phyloP scores from a whole-genome alignment of 305 asterid species.

The Fraxinus velutina region DNA sequence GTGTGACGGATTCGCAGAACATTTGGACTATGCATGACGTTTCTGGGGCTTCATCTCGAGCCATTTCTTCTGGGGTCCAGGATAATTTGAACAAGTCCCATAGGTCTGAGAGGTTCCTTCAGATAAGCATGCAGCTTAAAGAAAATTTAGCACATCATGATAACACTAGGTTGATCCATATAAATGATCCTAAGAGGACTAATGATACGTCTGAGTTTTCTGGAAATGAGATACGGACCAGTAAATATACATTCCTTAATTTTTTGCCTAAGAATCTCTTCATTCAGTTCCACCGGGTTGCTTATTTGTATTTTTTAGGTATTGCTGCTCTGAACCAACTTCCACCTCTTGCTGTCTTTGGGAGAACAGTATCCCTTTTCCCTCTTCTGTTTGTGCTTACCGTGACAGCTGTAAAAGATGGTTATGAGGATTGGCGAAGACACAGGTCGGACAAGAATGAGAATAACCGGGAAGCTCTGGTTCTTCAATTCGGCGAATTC shows the following conservation, averaged over 20 bases:
- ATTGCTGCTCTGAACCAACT: constrained; percentile 96
- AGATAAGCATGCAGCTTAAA: constrained; percentile 80
- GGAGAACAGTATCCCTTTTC: constrained; percentile 89
- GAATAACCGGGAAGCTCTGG: constrained; percentile 84
- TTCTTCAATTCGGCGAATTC: constrained; percentile 62
- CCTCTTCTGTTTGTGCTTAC: constrained; percentile 96
- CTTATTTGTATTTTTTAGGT: constrained; percentile 87
- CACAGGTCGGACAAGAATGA: constrained; percentile 97
- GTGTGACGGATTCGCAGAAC: constrained; percentile 55
- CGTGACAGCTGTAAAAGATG: constrained; percentile 96
- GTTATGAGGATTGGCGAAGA: constrained; percentile 98
- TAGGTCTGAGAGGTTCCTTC: constrained; percentile 57
- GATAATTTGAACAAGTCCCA: constrained; percentile 38
- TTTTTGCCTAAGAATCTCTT: constrained; percentile 93
- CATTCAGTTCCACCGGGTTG: constrained; percentile 92
- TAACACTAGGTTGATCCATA: constrained; percentile 76
- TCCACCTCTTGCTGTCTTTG: constrained; percentile 98
- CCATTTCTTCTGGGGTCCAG: constrained; percentile 36
- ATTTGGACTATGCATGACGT: constrained; percentile 47
- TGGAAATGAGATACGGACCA: constrained; percentile 93
- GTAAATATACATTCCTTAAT: constrained; percentile 80
- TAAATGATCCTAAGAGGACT: constrained; percentile 75
- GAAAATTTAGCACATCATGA: constrained; percentile 52
- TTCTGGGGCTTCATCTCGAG: constrained; percentile 41
- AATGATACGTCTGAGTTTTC: constrained; percentile 60